Evolutionary conservation across 441 rosid genomes (phyloP), one percentile per base, ranked within the genome.

Genomic region (Populus hybrid): DNA sequence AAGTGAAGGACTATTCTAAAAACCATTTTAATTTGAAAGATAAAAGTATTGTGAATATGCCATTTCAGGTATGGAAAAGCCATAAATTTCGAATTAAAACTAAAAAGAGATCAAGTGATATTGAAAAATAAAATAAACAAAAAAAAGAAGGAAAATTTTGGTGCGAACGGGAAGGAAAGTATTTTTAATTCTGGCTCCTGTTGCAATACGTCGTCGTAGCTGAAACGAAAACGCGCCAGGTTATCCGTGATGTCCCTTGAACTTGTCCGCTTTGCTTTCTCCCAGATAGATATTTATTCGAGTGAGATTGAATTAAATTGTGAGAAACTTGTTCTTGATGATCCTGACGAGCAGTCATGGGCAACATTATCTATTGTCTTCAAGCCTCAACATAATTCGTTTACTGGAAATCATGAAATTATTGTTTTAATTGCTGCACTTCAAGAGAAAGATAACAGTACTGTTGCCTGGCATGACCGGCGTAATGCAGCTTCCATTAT

Each of bases 371-470:
- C 97, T 21, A 12, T 88, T 1, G 81, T 92, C 59, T 86, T 92
- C 75, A 92, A 91, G 91, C 94, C 98, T 79, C 98, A 92, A 78
- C 94, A 92, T 81, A 91, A 94, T 75, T 77, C 89, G 0, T 68
- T 94, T 46, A 92, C 94, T 1, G 96, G 97, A 16, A 32, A 96
- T 79, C 91, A 96, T 67, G 98, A 94, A 78, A 83, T 92, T 57
- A 96, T 94, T 79, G 98, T 94, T 36, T 83, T 96, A 71, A 89
- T 91, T 2, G 83, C 94, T n/a, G 94, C 97, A 6, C 88, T 91
- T 67, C 91, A 92, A 82, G 89, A 78, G 26, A 89, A 81, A 82
- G 91, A 90, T 24, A 92, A 90, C 84, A 34, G 36, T 34, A 79
- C 79, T 68, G 97, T 91, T 1, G 84, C 61, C 46, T 94, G 97